Evolutionary conservation across 2,329 filamentous ascomycete genomes (phyloP), one percentile per base, ranked within the genome.

Genomic region (Colletotrichum trifolii): DNA sequence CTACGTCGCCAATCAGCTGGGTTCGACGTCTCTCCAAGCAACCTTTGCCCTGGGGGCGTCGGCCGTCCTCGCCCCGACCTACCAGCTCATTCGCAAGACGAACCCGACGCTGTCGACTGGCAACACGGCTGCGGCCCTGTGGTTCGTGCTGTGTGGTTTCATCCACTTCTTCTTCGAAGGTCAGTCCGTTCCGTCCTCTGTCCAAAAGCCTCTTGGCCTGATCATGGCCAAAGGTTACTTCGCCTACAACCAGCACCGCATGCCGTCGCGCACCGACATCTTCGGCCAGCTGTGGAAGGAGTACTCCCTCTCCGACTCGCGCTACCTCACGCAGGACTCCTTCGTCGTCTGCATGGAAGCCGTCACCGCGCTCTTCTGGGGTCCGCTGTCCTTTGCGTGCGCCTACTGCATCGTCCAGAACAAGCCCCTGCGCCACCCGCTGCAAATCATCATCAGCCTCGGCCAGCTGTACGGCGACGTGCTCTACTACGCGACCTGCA

Each of bases 71-170:
- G 76, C 81, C 33, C 71, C 81, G 8, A 88, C 89, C 4, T 85
- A 85, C 60, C 64, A 83, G 8, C 68, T 88, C 40, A 81, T 87
- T 65, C 86, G 84, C 69, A 78, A 77, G 63, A 72, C 82, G 45
- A 81, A 86, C 15, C 86, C 87, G 2, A 79, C 76, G 9, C 73
- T 93, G 56, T 78, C 81, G 39, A 76, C 71, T 8, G 74, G 74
- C 34, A 91, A 93, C 69, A 81, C 87, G 49, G 70, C 84, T 11
- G 85, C 85, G 5, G 85, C 90, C 25, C 77, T 93, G 77, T 95
- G 92, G 92, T 94, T 94, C 75, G 84, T 90, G 25, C 81, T 95
- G 12, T 92, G 90, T 83, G 85, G 79, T 75, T 85, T 69, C 67
- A 82, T 81, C 65, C 79, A 81, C 67, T 56, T 79, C 25, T 75